A percentile compares a stretch with the other conserved stretches of the same genome.
Conservation (phyloP, 2,329 filamentous ascomycete genomes). For the Onygenales sp. region DNA sequence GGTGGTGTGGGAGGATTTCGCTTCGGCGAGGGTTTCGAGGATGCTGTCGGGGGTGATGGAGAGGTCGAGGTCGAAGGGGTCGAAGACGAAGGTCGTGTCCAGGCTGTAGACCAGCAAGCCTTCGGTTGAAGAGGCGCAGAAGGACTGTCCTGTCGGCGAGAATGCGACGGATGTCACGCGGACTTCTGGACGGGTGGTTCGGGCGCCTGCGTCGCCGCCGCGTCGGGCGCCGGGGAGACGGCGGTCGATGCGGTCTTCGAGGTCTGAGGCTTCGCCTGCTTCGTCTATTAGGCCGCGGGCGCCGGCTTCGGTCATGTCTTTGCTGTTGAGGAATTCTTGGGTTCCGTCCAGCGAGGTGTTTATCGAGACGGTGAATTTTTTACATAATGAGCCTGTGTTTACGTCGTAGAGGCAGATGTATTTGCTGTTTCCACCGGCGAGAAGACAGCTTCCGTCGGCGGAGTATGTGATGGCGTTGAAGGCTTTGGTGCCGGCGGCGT, state of each 20-base stretch:
- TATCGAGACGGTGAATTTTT: slow-evolving; percentile 90
- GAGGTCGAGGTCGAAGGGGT: slow-evolving; percentile 92
- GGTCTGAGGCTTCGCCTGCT: slow-evolving; percentile 77
- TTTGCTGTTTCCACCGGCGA: slow-evolving; percentile 94
- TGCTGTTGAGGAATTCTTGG: slow-evolving; percentile 93
- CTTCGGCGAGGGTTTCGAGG: slow-evolving; percentile 55
- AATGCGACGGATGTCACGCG: slow-evolving; percentile 78
- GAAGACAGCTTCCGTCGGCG: slow-evolving; percentile 78
- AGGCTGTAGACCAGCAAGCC: slow-evolving; percentile 89
- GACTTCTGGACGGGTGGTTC: slow-evolving; percentile 70
- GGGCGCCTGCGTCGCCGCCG: slow-evolving; percentile 73
- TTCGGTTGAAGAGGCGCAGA: slow-evolving; percentile 92
- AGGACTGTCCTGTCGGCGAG: slow-evolving; percentile 76
- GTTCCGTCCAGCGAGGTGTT: slow-evolving; percentile 95
- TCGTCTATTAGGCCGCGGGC: slow-evolving; percentile 77
- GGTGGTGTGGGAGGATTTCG: slow-evolving; percentile 20
- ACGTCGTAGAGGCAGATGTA: slow-evolving; percentile 98
- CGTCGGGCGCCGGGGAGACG: slow-evolving; percentile 78
- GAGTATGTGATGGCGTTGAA: slow-evolving; percentile 86
- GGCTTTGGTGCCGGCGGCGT: slow-evolving; percentile 78
- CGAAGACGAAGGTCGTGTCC: slow-evolving; percentile 75
- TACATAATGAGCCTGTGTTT: slow-evolving; percentile 77
- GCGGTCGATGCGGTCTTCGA: slow-evolving; percentile 71
- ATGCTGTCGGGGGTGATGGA: slow-evolving; percentile 84
- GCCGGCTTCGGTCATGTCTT: slow-evolving; percentile 80